phyloP scores from a whole-genome alignment of 345 rosid genomes.

The Chamaenerion angustifolium region DNA sequence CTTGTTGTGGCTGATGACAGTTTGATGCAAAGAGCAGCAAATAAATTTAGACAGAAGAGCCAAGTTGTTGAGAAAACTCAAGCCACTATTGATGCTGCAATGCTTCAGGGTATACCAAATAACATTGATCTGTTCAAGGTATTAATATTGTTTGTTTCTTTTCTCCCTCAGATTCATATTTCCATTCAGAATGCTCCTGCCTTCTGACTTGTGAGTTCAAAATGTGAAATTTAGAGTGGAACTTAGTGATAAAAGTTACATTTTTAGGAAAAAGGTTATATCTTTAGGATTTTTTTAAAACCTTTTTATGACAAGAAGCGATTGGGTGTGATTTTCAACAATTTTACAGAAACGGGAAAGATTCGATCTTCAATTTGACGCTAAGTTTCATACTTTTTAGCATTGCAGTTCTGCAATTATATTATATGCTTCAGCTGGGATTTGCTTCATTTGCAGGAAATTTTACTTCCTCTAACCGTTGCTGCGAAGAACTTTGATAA shows the following conservation, averaged over 20 bases:
- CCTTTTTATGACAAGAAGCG: no score
- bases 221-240: not conserved
- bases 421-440: not conserved
- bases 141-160: conserved; percentile 2
- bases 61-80: conserved; percentile 74
- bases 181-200: not conserved
- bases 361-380: no score
- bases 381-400: no score
- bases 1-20: conserved; percentile 67
- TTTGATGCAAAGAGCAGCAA: conserved; percentile 66
- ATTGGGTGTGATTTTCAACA: no score
- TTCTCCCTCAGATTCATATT: not conserved
- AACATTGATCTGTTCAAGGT: conserved; percentile 96
- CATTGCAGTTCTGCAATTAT: no score
- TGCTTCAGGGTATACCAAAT: conserved; percentile 80
- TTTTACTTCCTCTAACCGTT: conserved; percentile 60
- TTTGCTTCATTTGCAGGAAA: conserved; percentile 40
- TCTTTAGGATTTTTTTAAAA: no score
- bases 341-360: no score
- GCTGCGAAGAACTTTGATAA: conserved; percentile 48
- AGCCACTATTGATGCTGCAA: conserved; percentile 94
- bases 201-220: not conserved
- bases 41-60: conserved; percentile 46
- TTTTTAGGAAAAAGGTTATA: no score
- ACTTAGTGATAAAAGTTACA: no score